Conservation (phyloP, 2,329 filamentous ascomycete species). For the Penicillium corylophilum region DNA sequence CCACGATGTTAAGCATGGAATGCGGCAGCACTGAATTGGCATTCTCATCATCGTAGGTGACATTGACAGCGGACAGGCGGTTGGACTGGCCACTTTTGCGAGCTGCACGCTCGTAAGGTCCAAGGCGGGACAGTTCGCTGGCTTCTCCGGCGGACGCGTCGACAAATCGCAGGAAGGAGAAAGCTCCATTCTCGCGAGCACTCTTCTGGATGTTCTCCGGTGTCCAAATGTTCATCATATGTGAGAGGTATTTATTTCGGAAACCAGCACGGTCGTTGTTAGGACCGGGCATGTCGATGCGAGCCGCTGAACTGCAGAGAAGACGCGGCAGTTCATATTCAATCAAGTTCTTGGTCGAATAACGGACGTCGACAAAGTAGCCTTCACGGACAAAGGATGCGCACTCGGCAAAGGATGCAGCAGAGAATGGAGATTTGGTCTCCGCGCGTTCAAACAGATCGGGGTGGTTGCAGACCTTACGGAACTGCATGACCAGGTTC, state of each 20-base stretch:
- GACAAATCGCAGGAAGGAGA: constrained; percentile 88
- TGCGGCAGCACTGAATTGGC: constrained; percentile 66
- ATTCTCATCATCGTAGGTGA: constrained; percentile 65
- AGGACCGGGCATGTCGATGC: constrained; percentile 69
- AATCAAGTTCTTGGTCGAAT: constrained; percentile 83
- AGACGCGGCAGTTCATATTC: constrained; percentile 79
- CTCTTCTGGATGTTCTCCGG: constrained; percentile 73
- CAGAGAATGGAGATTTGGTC: constrained; percentile 79
- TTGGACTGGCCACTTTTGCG: constrained; percentile 54
- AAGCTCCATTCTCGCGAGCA: constrained; percentile 61
- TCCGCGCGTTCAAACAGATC: constrained; percentile 95
- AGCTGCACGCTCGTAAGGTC: constrained; percentile 71
- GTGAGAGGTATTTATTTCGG: constrained; percentile 70
- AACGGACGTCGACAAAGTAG: constrained; percentile 72
- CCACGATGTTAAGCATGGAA: constrained; percentile 76
- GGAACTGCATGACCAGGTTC: constrained; percentile 99
- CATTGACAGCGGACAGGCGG: constrained; percentile 64
- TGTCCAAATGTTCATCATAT: constrained; percentile 88
- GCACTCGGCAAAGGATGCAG: constrained; percentile 88
- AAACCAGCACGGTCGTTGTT: constrained; percentile 78
- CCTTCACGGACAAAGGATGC: constrained; percentile 93
- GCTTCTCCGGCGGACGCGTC: constrained; percentile 74
- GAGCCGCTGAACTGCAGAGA: constrained; percentile 77
- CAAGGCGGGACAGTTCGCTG: constrained; percentile 65
- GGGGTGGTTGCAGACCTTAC: constrained; percentile 98